These are phyloP conservation scores for Nigrospora sphaerica DNA, from an alignment of 2,329 filamentous ascomycete genomes.

Conservation along the genomic window DNA sequence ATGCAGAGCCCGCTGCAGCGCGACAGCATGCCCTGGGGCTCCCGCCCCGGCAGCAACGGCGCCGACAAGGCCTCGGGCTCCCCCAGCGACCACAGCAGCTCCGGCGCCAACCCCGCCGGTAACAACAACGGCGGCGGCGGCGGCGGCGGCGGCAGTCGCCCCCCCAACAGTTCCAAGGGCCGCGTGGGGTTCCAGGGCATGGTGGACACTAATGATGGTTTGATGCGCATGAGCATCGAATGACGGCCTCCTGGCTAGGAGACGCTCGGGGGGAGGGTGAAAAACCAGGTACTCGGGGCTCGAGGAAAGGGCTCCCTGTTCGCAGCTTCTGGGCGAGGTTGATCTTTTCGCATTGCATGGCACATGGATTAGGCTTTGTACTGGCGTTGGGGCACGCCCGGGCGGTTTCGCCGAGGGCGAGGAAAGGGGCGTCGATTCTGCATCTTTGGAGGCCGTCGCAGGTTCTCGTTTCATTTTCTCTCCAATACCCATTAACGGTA, in stretches of 20 bases:
- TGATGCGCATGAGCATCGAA: conserved; percentile 97
- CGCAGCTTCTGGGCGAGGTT: too few relatives aligned
- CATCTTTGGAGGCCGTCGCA: too few relatives aligned
- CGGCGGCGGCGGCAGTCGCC: conserved; percentile 25
- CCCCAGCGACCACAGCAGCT: conserved; percentile 41
- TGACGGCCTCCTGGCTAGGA: conserved; percentile 29
- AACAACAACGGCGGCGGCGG: conserved; percentile 8
- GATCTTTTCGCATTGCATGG: too few relatives aligned
- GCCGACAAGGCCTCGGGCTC: conserved; percentile 43
- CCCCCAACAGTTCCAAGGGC: conserved; percentile 45
- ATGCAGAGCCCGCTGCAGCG: conserved; percentile 77
- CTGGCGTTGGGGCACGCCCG: too few relatives aligned
- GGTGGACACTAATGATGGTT: conserved; percentile 88
- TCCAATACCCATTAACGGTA: too few relatives aligned
- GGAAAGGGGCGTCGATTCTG: too few relatives aligned
- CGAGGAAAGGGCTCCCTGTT: too few relatives aligned
- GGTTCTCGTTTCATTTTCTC: too few relatives aligned
- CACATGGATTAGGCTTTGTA: too few relatives aligned
- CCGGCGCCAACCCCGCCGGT: conserved; percentile 15
- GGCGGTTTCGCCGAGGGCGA: too few relatives aligned
- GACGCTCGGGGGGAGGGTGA: too few relatives aligned
- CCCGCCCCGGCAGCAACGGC: conserved; percentile 55
- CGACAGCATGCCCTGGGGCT: conserved; percentile 66
- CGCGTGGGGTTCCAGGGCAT: conserved; percentile 83
- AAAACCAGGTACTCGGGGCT: too few relatives aligned